Evolutionary conservation across 257 asterid genomes (phyloP).

Genomic region (Penstemon eatonii): DNA sequence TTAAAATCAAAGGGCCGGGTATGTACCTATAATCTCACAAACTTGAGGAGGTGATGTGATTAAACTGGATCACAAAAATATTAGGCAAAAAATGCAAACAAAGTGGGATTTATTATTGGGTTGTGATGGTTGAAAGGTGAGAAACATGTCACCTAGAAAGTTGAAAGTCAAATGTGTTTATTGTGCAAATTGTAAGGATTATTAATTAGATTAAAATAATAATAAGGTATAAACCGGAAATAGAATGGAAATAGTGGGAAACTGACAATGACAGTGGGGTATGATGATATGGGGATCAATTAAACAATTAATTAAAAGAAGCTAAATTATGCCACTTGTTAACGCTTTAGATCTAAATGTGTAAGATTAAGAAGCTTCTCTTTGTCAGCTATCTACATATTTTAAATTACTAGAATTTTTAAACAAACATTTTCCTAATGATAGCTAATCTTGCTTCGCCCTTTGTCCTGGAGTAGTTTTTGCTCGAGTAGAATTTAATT

Average conservation of each 20-base stretch:
- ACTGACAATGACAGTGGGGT: background rate
- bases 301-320: background rate
- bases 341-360: conserved; percentile 3
- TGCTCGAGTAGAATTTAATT: no score
- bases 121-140: background rate
- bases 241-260: background rate
- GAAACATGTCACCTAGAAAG: background rate
- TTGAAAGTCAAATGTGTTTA: background rate
- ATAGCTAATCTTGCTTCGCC: no score
- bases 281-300: conserved; percentile 11
- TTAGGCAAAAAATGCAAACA: no score
- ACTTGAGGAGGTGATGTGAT: no score
- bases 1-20: no score
- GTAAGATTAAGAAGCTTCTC: conserved; percentile 5
- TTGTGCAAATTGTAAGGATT: background rate
- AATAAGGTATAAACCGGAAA: background rate
- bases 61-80: no score
- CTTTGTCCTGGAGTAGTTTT: no score
- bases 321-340: background rate
- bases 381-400: conserved; percentile 1
- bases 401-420: background rate
- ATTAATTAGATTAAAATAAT: background rate
- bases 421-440: no score
- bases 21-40: no score
- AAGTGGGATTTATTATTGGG: background rate